Conservation (phyloP, 176 grass and related monocot genomes). For the Hsuehochloa calcarea region DNA sequence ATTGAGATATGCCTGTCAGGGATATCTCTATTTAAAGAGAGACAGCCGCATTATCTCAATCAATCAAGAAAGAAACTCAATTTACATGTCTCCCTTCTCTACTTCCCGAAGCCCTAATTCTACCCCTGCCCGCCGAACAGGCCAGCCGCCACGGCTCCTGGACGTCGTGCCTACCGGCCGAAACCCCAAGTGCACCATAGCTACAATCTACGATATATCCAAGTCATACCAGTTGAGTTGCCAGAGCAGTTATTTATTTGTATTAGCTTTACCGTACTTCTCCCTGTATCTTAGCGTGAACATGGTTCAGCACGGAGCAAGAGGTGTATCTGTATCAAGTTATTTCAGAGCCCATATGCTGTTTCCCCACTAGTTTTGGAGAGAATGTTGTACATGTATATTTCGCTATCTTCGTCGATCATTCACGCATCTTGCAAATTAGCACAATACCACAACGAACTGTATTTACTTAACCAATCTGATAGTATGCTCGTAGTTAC, state of each 20-base stretch:
- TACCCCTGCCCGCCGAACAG: too few relatives aligned
- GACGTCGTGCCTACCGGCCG: too few relatives aligned
- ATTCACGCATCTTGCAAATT: neutral
- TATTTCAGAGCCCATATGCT: conserved; percentile 16
- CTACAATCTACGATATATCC: too few relatives aligned
- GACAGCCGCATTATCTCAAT: too few relatives aligned
- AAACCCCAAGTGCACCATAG: too few relatives aligned
- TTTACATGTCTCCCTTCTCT: too few relatives aligned
- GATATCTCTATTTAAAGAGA: too few relatives aligned
- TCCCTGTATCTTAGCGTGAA: conserved; percentile 19
- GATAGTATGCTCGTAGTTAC: neutral
- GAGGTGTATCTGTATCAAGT: neutral
- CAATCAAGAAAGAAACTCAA: too few relatives aligned
- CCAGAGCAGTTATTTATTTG: conserved; percentile 9
- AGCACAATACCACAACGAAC: neutral
- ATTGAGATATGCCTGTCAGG: too few relatives aligned
- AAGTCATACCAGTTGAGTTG: neutral
- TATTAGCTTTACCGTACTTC: conserved; percentile 14
- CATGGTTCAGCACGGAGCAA: conserved; percentile 17
- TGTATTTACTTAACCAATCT: neutral
- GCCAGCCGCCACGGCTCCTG: too few relatives aligned
- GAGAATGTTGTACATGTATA: conserved; percentile 2
- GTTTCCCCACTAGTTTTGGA: neutral
- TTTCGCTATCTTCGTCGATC: neutral
- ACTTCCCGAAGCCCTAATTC: too few relatives aligned